These are phyloP conservation scores for Apiospora koreana DNA, from an alignment of 2,329 filamentous ascomycete species.

Conservation along the genomic window DNA sequence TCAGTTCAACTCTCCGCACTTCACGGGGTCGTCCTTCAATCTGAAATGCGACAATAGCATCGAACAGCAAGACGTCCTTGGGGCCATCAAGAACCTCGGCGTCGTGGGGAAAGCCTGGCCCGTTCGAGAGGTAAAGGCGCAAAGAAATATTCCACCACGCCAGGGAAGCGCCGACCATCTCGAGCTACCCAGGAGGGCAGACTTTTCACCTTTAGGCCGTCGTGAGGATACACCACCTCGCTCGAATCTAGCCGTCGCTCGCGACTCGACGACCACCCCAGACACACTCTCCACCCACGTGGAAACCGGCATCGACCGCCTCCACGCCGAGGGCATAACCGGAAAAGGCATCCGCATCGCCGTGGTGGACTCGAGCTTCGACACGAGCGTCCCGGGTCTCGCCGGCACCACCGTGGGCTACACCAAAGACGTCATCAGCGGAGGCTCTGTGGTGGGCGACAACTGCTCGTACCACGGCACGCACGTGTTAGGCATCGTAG, in stretches of 20 bases:
- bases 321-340: neutral
- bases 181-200: neutral
- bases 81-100: neutral
- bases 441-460: neutral
- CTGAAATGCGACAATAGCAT: neutral
- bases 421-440: neutral
- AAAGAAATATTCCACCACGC: neutral
- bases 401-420: neutral
- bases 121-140: neutral
- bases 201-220: neutral
- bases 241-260: too few species aligned
- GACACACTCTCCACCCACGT: slow-evolving; percentile 4
- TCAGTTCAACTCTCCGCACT: neutral
- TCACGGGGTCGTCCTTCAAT: neutral
- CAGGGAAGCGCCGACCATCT: neutral
- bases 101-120: slow-evolving; percentile 2
- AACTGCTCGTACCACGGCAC: slow-evolving; percentile 6
- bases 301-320: neutral
- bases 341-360: slow-evolving; percentile 3
- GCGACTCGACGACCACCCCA: too few species aligned
- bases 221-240: neutral
- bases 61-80: neutral
- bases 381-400: neutral
- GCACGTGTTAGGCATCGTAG: slow-evolving; percentile 6
- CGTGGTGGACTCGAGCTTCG: slow-evolving; percentile 10